These are phyloP conservation scores for Phytophthora gonapodyides DNA, from an alignment of 352 stramenopile species.

Conservation along the genomic window DNA sequence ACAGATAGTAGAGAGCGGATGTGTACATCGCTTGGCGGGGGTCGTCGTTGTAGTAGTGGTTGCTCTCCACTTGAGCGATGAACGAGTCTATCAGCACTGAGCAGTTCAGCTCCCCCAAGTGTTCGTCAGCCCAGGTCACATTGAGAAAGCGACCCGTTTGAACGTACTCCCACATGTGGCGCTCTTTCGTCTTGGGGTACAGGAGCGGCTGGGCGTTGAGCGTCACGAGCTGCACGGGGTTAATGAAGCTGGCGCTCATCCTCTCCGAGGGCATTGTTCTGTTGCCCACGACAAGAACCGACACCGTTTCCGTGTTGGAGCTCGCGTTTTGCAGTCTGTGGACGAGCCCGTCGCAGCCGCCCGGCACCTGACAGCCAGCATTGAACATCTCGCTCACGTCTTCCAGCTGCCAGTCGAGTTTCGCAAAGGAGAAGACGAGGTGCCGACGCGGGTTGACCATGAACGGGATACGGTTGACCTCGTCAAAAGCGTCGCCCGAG, in stretches of 20 bases:
- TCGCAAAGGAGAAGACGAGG: slow-evolving; percentile 44
- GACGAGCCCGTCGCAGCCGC: slow-evolving; percentile 34
- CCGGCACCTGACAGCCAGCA: slow-evolving; percentile 27
- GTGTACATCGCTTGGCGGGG: slow-evolving; percentile 54
- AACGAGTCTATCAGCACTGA: slow-evolving; percentile 56
- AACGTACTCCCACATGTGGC: slow-evolving; percentile 32
- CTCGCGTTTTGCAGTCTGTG: slow-evolving; percentile 29
- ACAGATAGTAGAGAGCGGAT: slow-evolving; percentile 56
- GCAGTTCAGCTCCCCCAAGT: slow-evolving; percentile 35
- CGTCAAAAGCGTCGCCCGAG: slow-evolving; percentile 25
- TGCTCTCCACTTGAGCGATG: slow-evolving; percentile 44
- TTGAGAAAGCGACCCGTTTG: slow-evolving; percentile 23
- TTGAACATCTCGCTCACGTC: slow-evolving; percentile 42
- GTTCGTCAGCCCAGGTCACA: slow-evolving; percentile 7
- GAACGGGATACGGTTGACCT: slow-evolving; percentile 21
- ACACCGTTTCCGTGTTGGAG: slow-evolving; percentile 10
- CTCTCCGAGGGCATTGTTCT: slow-evolving; percentile 24
- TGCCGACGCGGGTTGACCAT: slow-evolving; percentile 36
- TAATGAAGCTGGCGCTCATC: slow-evolving; percentile 26
- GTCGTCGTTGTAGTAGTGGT: slow-evolving; percentile 51
- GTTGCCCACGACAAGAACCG: slow-evolving; percentile 30
- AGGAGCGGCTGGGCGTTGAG: slow-evolving; percentile 27
- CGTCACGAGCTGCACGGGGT: slow-evolving; percentile 32
- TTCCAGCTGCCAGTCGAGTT: slow-evolving; percentile 36
- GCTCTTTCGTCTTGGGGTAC: slow-evolving; percentile 21